Evolutionary conservation across 805 yeast species (phyloP).

Genomic region (Kuraishia ogatae): DNA sequence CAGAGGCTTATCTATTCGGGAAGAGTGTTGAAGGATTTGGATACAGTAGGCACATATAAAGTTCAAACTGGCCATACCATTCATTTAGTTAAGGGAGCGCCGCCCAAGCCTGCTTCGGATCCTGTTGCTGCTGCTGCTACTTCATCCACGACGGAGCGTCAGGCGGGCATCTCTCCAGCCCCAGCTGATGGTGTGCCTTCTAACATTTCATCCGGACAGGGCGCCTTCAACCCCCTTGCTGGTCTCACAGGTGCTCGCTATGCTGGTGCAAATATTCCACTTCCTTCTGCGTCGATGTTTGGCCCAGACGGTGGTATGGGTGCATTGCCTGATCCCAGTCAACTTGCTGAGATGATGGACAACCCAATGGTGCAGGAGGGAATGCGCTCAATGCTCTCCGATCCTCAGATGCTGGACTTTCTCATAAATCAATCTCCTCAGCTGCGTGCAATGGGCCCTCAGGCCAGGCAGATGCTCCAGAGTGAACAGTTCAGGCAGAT

Average conservation of each 20-base stretch:
- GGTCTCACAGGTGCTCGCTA: slow-evolving; percentile 93
- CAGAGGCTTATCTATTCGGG: slow-evolving; percentile 93
- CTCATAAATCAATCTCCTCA: slow-evolving; percentile 80
- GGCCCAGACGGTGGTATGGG: slow-evolving; percentile 95
- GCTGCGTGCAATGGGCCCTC: slow-evolving; percentile 81
- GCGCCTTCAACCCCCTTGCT: slow-evolving; percentile 83
- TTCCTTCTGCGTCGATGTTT: slow-evolving; percentile 83
- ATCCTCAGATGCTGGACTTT: slow-evolving; percentile 83
- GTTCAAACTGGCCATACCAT: slow-evolving; percentile 81
- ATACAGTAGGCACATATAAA: slow-evolving; percentile 67
- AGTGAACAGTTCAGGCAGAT: slow-evolving; percentile 75
- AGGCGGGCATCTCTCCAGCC: slow-evolving; percentile 14
- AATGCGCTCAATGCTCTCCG: slow-evolving; percentile 72
- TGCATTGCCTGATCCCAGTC: slow-evolving; percentile 67
- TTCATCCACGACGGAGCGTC: slow-evolving; percentile 15
- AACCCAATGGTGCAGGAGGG: slow-evolving; percentile 76
- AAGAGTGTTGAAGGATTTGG: slow-evolving; percentile 80
- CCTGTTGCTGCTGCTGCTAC: slow-evolving; percentile 13
- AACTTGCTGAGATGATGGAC: slow-evolving; percentile 65
- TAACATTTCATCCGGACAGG: slow-evolving; percentile 80
- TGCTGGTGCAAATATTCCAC: slow-evolving; percentile 77
- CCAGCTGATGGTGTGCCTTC: slow-evolving; percentile 43
- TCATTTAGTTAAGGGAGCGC: slow-evolving; percentile 83
- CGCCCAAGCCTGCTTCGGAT: slow-evolving; percentile 26
- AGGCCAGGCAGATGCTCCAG: slow-evolving; percentile 77